Evolutionary conservation across 1,284 basidiomycete genomes (phyloP).

Genomic region (Tilletiaria anomala): DNA sequence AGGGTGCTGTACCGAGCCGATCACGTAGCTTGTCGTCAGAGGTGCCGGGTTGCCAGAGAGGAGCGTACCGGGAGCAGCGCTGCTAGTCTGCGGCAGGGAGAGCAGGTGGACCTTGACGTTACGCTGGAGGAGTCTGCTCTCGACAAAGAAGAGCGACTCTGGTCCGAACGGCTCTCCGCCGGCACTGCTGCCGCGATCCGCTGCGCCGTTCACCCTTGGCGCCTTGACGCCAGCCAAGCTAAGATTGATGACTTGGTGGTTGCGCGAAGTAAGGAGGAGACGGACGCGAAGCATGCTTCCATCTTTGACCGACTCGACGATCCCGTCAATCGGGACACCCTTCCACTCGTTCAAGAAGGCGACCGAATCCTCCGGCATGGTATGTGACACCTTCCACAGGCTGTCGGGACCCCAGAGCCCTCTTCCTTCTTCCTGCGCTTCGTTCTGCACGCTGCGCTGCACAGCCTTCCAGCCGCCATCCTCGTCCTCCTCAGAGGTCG

Average conservation of each 20-base stretch:
- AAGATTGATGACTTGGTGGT: conserved; percentile 69
- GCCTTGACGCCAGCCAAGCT: conserved; percentile 30
- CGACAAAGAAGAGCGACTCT: conserved; percentile 85
- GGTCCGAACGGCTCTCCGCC: conserved; percentile 29
- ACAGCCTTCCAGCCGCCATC: conserved; percentile 57
- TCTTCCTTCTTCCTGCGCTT: conserved; percentile 60
- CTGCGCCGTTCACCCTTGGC: conserved; percentile 10
- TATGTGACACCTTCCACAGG: conserved; percentile 44
- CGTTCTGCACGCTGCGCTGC: conserved; percentile 54
- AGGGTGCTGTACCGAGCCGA: conserved; percentile 80
- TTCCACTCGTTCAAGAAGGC: conserved; percentile 82
- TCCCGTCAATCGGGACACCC: conserved; percentile 72
- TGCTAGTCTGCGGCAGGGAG: conserved; percentile 54
- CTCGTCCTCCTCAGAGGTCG: conserved; percentile 39
- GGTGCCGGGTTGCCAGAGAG: conserved; percentile 44
- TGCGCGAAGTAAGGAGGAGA: conserved; percentile 67
- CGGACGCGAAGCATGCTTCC: conserved; percentile 79
- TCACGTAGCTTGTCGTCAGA: conserved; percentile 51
- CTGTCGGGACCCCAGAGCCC: conserved; percentile 78
- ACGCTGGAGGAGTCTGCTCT: conserved; percentile 79
- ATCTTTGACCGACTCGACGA: conserved; percentile 83
- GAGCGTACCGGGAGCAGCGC: conserved; percentile 53
- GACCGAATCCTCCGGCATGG: conserved; percentile 76
- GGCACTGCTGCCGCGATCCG: background rate
- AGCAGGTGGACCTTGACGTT: conserved; percentile 71